A percentile compares a stretch with the other conserved stretches of the same genome.
phyloP scores from a whole-genome alignment of 225 moss, liverwort and hornwort genomes.

The Polytrichum commune region DNA sequence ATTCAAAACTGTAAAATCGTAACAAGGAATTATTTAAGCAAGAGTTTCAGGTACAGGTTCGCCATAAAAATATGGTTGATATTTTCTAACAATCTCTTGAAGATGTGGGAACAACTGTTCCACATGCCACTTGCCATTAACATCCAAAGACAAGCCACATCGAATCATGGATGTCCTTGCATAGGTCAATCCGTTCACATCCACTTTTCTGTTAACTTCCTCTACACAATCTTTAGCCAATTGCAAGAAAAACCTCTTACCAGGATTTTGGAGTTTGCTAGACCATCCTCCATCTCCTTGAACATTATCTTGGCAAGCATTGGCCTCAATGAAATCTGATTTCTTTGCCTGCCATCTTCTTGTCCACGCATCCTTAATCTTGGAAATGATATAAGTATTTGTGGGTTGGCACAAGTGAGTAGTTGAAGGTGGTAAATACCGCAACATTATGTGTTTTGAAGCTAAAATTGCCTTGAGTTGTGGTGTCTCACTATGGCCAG shows the following conservation, averaged over 20 bases:
- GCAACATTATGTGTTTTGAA: not conserved
- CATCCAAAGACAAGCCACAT: not conserved
- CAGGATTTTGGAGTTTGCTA: not conserved
- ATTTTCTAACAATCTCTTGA: not conserved
- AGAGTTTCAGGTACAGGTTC: not conserved
- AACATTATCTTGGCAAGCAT: not conserved
- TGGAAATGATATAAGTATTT: conserved; percentile 1
- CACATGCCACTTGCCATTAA: not conserved
- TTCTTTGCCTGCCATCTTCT: not conserved
- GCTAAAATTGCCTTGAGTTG: not conserved
- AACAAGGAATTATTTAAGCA: too few relatives aligned
- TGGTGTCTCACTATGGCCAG: not conserved
- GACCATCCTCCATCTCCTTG: not conserved
- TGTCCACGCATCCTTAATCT: conserved; percentile 7
- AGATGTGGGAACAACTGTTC: not conserved
- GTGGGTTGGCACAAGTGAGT: conserved; percentile 5
- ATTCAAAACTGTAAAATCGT: too few relatives aligned
- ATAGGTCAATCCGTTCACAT: not conserved
- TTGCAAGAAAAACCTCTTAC: not conserved
- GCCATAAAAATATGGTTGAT: not conserved
- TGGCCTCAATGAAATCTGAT: not conserved
- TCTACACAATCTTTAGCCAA: not conserved
- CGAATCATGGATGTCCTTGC: not conserved
- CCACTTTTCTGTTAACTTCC: not conserved
- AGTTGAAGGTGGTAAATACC: not conserved